phyloP scores from a whole-genome alignment of 345 rosid genomes.

The Nephelium lappaceum region DNA sequence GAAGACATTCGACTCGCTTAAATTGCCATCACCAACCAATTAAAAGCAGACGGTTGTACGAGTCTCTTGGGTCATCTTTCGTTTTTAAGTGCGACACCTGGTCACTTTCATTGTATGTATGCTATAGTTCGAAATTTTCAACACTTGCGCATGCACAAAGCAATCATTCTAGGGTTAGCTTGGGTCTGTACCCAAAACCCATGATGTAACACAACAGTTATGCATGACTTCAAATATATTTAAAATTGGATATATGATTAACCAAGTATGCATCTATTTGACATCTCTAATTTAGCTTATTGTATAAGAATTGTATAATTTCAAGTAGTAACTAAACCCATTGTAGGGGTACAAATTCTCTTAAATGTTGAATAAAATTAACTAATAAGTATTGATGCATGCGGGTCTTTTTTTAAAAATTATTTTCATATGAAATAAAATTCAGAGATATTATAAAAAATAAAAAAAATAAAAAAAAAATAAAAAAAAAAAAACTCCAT shows the following conservation, averaged over 20 bases:
- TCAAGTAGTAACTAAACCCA: too few relatives aligned
- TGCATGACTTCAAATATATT: neutral
- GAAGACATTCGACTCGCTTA: neutral
- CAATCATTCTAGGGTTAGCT: constrained; percentile 29
- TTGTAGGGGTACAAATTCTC: too few relatives aligned
- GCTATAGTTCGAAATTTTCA: neutral
- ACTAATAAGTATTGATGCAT: too few relatives aligned
- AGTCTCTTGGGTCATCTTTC: constrained; percentile 11
- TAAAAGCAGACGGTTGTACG: constrained; percentile 14
- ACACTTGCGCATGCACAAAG: constrained; percentile 24
- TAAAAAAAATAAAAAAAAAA: too few relatives aligned
- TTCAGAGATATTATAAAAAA: too few relatives aligned
- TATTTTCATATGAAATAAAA: too few relatives aligned
- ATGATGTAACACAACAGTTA: neutral
- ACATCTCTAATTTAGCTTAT: too few relatives aligned
- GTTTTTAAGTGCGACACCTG: neutral
- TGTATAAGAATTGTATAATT: too few relatives aligned
- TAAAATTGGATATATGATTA: neutral
- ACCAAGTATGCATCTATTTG: neutral
- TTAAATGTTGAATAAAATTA: too few relatives aligned
- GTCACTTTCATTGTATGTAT: constrained; percentile 13
- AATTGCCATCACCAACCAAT: neutral
- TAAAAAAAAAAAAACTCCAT: too few relatives aligned
- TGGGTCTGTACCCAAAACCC: constrained; percentile 5
- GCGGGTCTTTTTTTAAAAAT: too few relatives aligned